Percentiles rank a stretch among this genome's conserved stretches.
Conservation (phyloP, 2,329 filamentous ascomycete genomes). For the Beauveria caledonica region DNA sequence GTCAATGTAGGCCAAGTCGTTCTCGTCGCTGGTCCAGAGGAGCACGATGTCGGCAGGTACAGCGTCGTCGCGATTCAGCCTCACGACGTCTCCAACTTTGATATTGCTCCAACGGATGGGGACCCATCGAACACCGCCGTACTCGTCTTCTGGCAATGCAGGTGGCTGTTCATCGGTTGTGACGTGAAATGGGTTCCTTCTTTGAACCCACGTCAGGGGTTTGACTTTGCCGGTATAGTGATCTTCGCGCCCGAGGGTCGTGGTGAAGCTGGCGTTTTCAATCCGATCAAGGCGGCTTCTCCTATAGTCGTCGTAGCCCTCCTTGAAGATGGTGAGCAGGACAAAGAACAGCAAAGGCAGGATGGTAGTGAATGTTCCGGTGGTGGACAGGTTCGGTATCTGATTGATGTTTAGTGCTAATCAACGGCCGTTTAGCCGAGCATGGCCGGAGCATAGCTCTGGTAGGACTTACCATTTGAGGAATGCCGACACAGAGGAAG, state of each 20-base stretch:
- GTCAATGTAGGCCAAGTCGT: slow-evolving; percentile 73
- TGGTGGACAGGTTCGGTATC: slow-evolving; percentile 66
- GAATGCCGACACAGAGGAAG: slow-evolving; percentile 74
- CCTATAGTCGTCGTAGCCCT: slow-evolving; percentile 79
- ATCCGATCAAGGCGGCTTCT: slow-evolving; percentile 73
- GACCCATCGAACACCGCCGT: slow-evolving; percentile 48
- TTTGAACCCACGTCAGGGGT: slow-evolving; percentile 17
- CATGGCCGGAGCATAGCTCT: slow-evolving; percentile 23
- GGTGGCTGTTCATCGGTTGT: slow-evolving; percentile 22
- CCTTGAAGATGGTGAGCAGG: slow-evolving; percentile 71
- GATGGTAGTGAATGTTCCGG: slow-evolving; percentile 66
- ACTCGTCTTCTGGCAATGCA: slow-evolving; percentile 47
- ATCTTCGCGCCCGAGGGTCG: slow-evolving; percentile 34
- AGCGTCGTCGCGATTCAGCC: slow-evolving; percentile 59
- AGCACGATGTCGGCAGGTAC: slow-evolving; percentile 78
- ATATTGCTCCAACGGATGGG: slow-evolving; percentile 36
- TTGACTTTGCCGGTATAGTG: slow-evolving; percentile 23
- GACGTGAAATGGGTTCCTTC: slow-evolving; percentile 26
- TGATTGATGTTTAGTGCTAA: slow-evolving; percentile 12
- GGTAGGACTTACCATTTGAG: slow-evolving; percentile 52
- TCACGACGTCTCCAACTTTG: slow-evolving; percentile 41
- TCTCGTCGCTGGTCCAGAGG: slow-evolving; percentile 67
- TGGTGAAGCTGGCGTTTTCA: slow-evolving; percentile 57
- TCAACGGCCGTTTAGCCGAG: not conserved
- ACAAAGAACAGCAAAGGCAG: slow-evolving; percentile 70